Evolutionary conservation across 2,329 filamentous ascomycete species (phyloP).

Genomic region (Corniculantispora saksenae): DNA sequence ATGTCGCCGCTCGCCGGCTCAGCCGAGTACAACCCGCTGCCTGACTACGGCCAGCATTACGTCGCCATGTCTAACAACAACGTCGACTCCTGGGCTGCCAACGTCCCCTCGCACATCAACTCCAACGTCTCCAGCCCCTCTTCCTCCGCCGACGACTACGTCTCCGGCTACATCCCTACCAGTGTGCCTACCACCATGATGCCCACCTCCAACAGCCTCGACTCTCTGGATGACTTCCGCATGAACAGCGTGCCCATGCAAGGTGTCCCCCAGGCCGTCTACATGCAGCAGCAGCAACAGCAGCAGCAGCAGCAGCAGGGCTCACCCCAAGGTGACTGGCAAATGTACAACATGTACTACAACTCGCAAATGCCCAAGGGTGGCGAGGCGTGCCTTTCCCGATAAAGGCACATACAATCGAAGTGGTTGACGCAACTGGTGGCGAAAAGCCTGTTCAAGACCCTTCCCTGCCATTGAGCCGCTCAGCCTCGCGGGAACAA

Average conservation of each 20-base stretch:
- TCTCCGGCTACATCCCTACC: constrained; percentile 48
- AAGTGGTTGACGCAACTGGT: not conserved
- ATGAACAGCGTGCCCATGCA: constrained; percentile 28
- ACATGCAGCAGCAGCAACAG: constrained; percentile 29
- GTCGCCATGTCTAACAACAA: constrained; percentile 43
- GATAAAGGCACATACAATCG: not conserved
- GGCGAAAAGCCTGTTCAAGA: not conserved
- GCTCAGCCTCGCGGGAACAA: not conserved
- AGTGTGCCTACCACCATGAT: constrained; percentile 50
- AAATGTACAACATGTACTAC: constrained; percentile 38
- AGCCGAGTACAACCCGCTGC: constrained; percentile 45
- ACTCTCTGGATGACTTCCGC: constrained; percentile 32
- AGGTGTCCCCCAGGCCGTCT: constrained; percentile 6
- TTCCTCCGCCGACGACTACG: constrained; percentile 53
- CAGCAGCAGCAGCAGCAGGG: constrained; percentile 25
- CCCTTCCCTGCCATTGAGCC: not conserved
- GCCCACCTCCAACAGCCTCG: constrained; percentile 32
- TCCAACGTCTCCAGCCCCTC: constrained; percentile 55
- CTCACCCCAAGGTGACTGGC: constrained; percentile 26
- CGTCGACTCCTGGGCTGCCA: constrained; percentile 46
- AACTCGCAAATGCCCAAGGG: constrained; percentile 15
- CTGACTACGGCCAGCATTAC: constrained; percentile 42
- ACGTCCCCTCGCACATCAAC: constrained; percentile 45
- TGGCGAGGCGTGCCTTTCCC: constrained; percentile 11
- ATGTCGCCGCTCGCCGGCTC: constrained; percentile 46